These are phyloP conservation scores for Daldinia grandis DNA, from an alignment of 495 filamentous ascomycete genomes.

Conservation along the genomic window DNA sequence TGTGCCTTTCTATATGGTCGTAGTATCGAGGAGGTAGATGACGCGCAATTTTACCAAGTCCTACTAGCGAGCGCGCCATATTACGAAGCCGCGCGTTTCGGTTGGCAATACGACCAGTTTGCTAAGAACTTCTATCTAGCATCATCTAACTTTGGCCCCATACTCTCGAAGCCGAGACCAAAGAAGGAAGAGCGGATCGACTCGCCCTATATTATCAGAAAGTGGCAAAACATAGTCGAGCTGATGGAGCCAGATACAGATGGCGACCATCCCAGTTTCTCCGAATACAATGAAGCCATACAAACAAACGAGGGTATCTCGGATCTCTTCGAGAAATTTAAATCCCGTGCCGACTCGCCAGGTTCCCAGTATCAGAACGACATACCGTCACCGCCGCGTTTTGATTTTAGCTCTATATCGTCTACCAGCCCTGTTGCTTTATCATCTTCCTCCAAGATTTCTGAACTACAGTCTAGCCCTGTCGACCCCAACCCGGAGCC, in stretches of 20 bases:
- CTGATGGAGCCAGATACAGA: constrained; percentile 6
- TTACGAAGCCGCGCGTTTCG: constrained; percentile 1
- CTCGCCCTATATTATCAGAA: not conserved
- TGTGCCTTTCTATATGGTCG: constrained; percentile 6
- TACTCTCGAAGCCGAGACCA: constrained; percentile 12
- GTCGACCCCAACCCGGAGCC: not conserved
- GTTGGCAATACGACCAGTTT: not conserved
- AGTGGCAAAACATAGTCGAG: constrained; percentile 15
- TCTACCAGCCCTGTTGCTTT: not conserved
- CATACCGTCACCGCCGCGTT: not conserved
- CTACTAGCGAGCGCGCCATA: constrained; percentile 10
- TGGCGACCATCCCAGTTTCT: not conserved
- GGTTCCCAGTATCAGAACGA: not conserved
- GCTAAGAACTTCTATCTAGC: not conserved
- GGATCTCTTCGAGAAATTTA: not conserved
- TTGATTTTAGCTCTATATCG: not conserved
- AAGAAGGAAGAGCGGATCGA: constrained; percentile 9
- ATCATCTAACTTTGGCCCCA: not conserved
- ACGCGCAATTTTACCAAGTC: not conserved
- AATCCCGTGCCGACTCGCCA: not conserved
- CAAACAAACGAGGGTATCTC: constrained; percentile 4
- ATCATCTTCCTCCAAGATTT: not conserved
- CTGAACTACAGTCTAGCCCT: not conserved
- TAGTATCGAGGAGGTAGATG: not conserved
- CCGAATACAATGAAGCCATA: constrained; percentile 10